A percentile compares a stretch with the other conserved stretches of the same genome.
These are phyloP conservation scores for Lycium ferocissimum DNA, from an alignment of 257 asterid species.

Conservation along the genomic window DNA sequence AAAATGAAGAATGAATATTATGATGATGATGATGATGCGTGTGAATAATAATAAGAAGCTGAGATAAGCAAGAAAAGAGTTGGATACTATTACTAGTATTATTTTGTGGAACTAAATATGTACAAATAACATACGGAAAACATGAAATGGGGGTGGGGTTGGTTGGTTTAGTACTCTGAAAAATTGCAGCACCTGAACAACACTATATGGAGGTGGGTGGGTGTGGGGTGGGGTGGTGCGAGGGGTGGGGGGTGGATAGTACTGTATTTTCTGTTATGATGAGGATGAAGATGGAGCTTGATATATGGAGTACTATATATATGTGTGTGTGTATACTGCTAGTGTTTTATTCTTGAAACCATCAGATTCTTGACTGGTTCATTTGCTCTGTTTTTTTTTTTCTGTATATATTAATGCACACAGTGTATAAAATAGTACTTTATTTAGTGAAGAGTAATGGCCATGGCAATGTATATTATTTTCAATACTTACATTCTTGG, in stretches of 20 bases:
- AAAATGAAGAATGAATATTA: neutral
- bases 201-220: neutral
- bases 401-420: neutral
- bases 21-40: neutral
- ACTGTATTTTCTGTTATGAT: neutral
- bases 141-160: conserved; percentile 20
- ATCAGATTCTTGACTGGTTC: neutral
- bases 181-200: neutral
- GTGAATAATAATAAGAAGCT: neutral
- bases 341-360: neutral
- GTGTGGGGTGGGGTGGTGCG: neutral
- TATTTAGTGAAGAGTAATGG: no score
- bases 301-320: neutral
- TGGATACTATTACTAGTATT: neutral
- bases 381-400: neutral
- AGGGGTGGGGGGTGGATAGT: neutral
- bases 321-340: neutral
- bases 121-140: conserved; percentile 39
- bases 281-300: conserved; percentile 15
- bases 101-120: conserved; percentile 16
- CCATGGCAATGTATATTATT: no score
- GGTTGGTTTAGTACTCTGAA: neutral
- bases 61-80: neutral
- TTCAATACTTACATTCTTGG: neutral
- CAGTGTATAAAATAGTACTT: neutral